Evolutionary conservation across 305 asterid genomes (phyloP).

Genomic region (Solanum hybrid): DNA sequence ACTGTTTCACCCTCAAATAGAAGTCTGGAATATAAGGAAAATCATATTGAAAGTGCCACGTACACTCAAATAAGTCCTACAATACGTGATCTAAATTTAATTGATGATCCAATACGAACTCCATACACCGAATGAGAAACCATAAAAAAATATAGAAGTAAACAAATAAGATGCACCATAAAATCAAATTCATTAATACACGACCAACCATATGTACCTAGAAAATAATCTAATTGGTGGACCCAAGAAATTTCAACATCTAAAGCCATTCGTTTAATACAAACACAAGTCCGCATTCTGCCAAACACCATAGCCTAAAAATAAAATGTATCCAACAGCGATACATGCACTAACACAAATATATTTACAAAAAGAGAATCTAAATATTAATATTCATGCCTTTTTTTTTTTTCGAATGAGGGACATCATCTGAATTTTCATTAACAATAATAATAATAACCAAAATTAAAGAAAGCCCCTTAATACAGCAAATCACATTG

Average conservation of each 20-base stretch:
- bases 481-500: slow-evolving; percentile 3
- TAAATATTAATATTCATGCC: background rate
- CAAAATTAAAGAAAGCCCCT: background rate
- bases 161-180: background rate
- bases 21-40: background rate
- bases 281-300: slow-evolving; percentile 15
- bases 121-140: no score
- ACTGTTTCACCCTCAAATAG: no score
- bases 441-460: background rate
- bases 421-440: background rate
- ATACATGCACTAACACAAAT: background rate
- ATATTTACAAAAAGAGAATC: background rate
- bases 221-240: slow-evolving; percentile 19
- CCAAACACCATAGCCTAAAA: slow-evolving; percentile 10
- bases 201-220: slow-evolving; percentile 23
- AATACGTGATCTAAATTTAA: no score
- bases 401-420: background rate
- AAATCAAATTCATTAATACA: slow-evolving; percentile 6
- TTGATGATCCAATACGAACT: background rate
- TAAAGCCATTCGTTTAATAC: slow-evolving; percentile 13
- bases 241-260: slow-evolving; percentile 8
- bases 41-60: no score
- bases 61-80: no score
- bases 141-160: background rate
- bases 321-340: background rate